phyloP scores from a whole-genome alignment of 495 filamentous ascomycete genomes.

The Pyrenula aspistea region DNA sequence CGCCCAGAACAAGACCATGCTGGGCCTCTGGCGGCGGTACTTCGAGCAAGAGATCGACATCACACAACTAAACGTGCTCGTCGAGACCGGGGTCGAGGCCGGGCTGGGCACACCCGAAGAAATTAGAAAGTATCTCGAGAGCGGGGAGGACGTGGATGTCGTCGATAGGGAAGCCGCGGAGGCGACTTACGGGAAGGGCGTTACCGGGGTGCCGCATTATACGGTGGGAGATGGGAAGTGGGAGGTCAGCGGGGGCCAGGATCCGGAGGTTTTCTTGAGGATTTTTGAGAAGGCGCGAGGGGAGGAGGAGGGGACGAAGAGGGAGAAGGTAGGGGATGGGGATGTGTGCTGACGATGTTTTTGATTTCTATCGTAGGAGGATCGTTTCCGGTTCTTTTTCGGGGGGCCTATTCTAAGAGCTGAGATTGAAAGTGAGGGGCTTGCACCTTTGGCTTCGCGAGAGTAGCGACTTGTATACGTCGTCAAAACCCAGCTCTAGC shows the following conservation, averaged over 20 bases:
- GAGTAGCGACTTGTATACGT: too few species aligned
- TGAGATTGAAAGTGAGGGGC: too few species aligned
- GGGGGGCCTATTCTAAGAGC: too few species aligned
- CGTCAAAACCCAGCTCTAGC: too few species aligned
- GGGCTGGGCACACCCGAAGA: conserved; percentile 3
- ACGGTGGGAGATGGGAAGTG: background rate
- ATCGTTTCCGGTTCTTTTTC: too few species aligned
- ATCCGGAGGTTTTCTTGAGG: background rate
- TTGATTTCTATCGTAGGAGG: too few species aligned
- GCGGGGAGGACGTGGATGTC: conserved; percentile 1
- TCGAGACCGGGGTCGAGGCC: conserved; percentile 5
- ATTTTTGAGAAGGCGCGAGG: background rate
- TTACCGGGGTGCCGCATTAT: conserved; percentile 10
- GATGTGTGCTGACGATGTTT: background rate
- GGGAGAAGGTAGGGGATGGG: background rate
- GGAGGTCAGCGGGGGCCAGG: background rate
- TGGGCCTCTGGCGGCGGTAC: conserved; percentile 9
- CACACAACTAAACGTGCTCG: conserved; percentile 3
- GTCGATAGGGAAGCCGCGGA: conserved; percentile 3
- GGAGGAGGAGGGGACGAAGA: too few species aligned
- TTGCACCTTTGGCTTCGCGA: too few species aligned
- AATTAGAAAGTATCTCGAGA: conserved; percentile 6
- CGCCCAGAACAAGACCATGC: conserved; percentile 4
- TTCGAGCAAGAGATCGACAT: conserved; percentile 15
- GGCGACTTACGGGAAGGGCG: conserved; percentile 1